Evolutionary conservation across 2,329 filamentous ascomycete species (phyloP).

Genomic region (Botrytis galanthina): DNA sequence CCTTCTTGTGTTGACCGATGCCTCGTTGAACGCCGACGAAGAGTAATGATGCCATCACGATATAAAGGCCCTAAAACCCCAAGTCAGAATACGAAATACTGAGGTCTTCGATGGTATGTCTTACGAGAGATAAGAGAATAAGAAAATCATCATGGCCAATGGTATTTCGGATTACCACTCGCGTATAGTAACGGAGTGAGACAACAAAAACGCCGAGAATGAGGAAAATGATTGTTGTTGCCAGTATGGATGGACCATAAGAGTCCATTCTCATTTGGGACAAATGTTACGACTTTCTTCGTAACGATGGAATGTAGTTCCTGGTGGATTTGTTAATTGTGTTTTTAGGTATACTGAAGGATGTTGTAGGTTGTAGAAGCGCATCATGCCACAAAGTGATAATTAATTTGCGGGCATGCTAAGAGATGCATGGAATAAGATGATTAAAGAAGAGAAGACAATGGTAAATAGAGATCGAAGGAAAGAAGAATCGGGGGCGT

Average conservation of each 20-base stretch:
- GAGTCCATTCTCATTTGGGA: slow-evolving; percentile 14
- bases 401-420: neutral
- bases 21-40: slow-evolving; percentile 18
- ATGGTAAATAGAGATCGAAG: neutral
- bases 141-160: slow-evolving; percentile 20
- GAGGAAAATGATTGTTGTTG: slow-evolving; percentile 13
- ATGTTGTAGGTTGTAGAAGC: slow-evolving; percentile 12
- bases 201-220: slow-evolving; percentile 15
- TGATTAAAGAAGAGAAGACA: neutral
- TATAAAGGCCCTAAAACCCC: slow-evolving; percentile 4
- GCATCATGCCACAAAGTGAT: neutral
- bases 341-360: slow-evolving; percentile 14
- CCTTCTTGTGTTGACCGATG: slow-evolving; percentile 15
- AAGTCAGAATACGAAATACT: neutral
- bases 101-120: neutral
- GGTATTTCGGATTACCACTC: slow-evolving; percentile 6
- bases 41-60: slow-evolving; percentile 18
- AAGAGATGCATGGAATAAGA: neutral
- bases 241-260: slow-evolving; percentile 17
- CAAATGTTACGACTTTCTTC: neutral
- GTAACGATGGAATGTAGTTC: neutral
- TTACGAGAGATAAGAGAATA: slow-evolving; percentile 15
- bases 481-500: neutral
- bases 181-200: slow-evolving; percentile 16
- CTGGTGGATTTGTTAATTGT: neutral